Percentiles rank a stretch among this genome's conserved stretches.
Evolutionary conservation across 495 filamentous ascomycete genomes (phyloP).

Genomic region (Rhizodiscina lignyota): DNA sequence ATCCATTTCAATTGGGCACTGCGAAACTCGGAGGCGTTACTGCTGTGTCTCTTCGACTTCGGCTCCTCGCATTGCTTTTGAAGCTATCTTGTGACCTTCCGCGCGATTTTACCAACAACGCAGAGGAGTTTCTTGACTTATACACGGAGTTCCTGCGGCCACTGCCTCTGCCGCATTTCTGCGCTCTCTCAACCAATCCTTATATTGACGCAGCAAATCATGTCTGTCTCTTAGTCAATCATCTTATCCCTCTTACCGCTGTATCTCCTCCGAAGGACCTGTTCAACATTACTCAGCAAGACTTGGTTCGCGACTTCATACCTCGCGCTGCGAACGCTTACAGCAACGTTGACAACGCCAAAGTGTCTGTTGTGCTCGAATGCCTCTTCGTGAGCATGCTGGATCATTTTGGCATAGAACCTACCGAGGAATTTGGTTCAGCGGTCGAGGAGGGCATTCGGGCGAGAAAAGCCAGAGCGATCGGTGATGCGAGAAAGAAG

Average conservation of each 20-base stretch:
- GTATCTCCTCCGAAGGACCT: slow-evolving; percentile 30
- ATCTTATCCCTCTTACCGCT: slow-evolving; percentile 48
- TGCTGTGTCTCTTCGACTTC: neutral
- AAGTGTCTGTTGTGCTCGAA: slow-evolving; percentile 64
- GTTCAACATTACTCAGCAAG: slow-evolving; percentile 33
- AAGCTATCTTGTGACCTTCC: too few species aligned
- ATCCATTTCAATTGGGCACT: neutral
- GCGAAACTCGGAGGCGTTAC: neutral
- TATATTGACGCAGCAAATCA: neutral
- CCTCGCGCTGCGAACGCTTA: slow-evolving; percentile 51
- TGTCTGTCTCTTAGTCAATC: slow-evolving; percentile 44
- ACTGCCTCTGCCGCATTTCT: neutral
- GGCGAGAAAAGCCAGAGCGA: slow-evolving; percentile 37
- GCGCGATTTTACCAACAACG: too few species aligned
- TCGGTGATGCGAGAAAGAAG: slow-evolving; percentile 29
- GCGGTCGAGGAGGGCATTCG: slow-evolving; percentile 47
- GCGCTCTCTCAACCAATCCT: neutral
- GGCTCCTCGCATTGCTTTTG: neutral
- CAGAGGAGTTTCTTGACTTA: too few species aligned
- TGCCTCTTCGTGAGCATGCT: slow-evolving; percentile 30
- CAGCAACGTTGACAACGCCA: slow-evolving; percentile 56
- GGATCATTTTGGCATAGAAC: slow-evolving; percentile 20
- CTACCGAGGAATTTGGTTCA: slow-evolving; percentile 28
- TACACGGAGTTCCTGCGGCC: too few species aligned
- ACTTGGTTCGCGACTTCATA: slow-evolving; percentile 55